A percentile compares a stretch with the other conserved stretches of the same genome.
These are phyloP conservation scores for Rhodotorula babjevae DNA, from an alignment of 768 basidiomycete species.

Conservation along the genomic window DNA sequence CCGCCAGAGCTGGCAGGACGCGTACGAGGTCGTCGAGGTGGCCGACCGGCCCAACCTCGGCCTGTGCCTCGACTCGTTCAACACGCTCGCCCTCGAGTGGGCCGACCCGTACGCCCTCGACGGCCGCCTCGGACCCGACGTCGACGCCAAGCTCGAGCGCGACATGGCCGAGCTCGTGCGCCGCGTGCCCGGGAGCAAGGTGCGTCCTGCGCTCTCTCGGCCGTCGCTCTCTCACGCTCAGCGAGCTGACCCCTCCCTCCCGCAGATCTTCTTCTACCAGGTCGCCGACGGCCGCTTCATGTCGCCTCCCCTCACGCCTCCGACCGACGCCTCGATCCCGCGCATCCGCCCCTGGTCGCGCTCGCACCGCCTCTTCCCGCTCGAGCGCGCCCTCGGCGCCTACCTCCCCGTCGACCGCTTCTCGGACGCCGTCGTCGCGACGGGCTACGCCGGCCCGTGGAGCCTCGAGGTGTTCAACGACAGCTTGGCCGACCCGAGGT, in stretches of 20 bases:
- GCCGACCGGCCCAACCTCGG: slow-evolving; percentile 50
- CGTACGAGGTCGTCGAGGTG: slow-evolving; percentile 48
- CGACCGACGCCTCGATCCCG: slow-evolving; percentile 37
- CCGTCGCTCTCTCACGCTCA: not conserved
- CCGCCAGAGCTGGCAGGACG: slow-evolving; percentile 49
- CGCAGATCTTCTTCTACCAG: slow-evolving; percentile 50
- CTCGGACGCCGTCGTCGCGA: slow-evolving; percentile 45
- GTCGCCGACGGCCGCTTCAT: slow-evolving; percentile 48
- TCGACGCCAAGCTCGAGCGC: slow-evolving; percentile 28
- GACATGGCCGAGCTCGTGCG: slow-evolving; percentile 45
- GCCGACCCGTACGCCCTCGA: slow-evolving; percentile 47
- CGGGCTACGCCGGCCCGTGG: slow-evolving; percentile 49
- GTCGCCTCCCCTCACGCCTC: slow-evolving; percentile 31
- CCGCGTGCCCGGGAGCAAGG: slow-evolving; percentile 47
- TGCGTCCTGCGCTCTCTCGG: not conserved
- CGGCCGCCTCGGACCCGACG: slow-evolving; percentile 40
- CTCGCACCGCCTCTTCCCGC: slow-evolving; percentile 49
- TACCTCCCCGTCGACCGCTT: slow-evolving; percentile 50
- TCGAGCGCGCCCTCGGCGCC: slow-evolving; percentile 44
- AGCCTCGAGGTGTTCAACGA: slow-evolving; percentile 51
- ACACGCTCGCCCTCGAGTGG: slow-evolving; percentile 49
- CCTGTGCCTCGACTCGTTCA: slow-evolving; percentile 50
- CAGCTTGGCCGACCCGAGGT: slow-evolving; percentile 38
- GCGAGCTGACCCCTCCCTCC: not conserved
- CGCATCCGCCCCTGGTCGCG: slow-evolving; percentile 48